Evolutionary conservation across 1,139 yeast species (phyloP).

Genomic region (Suhomyces kunorum): DNA sequence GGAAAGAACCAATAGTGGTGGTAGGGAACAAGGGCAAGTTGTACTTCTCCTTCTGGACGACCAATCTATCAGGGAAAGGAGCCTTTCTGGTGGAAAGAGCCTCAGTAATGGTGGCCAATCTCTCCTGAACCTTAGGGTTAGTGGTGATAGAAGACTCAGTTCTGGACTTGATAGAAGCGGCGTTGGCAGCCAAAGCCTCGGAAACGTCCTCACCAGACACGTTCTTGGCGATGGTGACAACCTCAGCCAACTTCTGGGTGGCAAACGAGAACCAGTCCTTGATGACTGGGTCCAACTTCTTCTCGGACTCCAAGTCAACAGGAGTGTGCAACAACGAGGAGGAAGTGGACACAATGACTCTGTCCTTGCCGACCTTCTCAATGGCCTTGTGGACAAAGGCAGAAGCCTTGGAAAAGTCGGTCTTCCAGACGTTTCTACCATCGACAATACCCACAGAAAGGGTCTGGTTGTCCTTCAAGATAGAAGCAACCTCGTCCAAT

Average conservation of each 20-base stretch:
- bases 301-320: conserved; percentile 89
- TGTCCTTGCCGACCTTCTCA: conserved; percentile 81
- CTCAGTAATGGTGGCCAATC: conserved; percentile 80
- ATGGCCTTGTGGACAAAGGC: conserved; percentile 79
- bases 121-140: conserved; percentile 85
- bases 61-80: conserved; percentile 84
- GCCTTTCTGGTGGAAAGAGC: conserved; percentile 81
- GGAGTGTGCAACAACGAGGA: conserved; percentile 98
- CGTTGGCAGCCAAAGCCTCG: conserved; percentile 76
- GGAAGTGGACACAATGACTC: conserved; percentile 90
- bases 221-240: conserved; percentile 87
- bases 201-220: conserved; percentile 76
- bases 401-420: conserved; percentile 86
- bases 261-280: conserved; percentile 99
- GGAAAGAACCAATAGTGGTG: conserved; percentile 99
- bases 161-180: conserved; percentile 84
- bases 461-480: conserved; percentile 65
- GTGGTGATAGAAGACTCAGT: conserved; percentile 84
- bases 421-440: conserved; percentile 99
- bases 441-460: conserved; percentile 96
- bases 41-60: conserved; percentile 81
- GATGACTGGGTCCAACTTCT: conserved; percentile 84
- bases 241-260: conserved; percentile 91
- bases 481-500: conserved; percentile 75
- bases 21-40: conserved; percentile 99